Evolutionary conservation across 2,329 filamentous ascomycete genomes (phyloP), one percentile per base, ranked within the genome.

Genomic region (Cercospora berteroae): DNA sequence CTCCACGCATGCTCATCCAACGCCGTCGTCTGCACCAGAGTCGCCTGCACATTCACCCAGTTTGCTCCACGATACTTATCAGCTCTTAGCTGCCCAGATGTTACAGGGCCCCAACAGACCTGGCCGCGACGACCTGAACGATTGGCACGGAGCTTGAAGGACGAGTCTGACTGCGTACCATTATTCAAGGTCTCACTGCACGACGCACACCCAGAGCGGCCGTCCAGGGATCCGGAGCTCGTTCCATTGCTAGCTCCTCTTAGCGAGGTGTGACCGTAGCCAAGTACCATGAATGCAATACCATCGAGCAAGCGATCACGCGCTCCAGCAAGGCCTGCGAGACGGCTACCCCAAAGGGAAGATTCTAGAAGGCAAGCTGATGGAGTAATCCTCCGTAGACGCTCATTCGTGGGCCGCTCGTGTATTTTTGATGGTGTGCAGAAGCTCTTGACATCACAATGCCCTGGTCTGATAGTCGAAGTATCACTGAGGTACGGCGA

Each of bases 101-200:
- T 25, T 55, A 13, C 48, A 27, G 48, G 48, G 23, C 27, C n/a
- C 29, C 10, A 7, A 5, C 55, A 58, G 55, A 58, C 27, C 55
- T 58, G 27, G 16, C 48, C 23, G 12, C 23, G 48, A 55, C 12
- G 48, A 55, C 23, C 29, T 55, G 23, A 16, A 27, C 48, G 48
- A 55, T 27, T 55, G 48, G 23, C 23, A 55, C 48, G 48, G 48
- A 55, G 20, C 48, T 55, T 55, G 13, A 55, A 55, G 23, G 48
- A 31, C 55, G 55, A 58, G 55, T 58, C 55, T 58, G 29, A 58
- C 55, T 58, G 55, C 55, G 55, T 58, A 58, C 55, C 55, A 58
- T 18, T 20, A 20, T 58, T 36, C 55, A 58, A 36, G 55, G 55
- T 58, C 55, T 58, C 12, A 33, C 55, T 58, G 55, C 55, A 58